These are phyloP conservation scores for Tagetes patula DNA, from an alignment of 129 eudicot genomes.

Conservation along the genomic window DNA sequence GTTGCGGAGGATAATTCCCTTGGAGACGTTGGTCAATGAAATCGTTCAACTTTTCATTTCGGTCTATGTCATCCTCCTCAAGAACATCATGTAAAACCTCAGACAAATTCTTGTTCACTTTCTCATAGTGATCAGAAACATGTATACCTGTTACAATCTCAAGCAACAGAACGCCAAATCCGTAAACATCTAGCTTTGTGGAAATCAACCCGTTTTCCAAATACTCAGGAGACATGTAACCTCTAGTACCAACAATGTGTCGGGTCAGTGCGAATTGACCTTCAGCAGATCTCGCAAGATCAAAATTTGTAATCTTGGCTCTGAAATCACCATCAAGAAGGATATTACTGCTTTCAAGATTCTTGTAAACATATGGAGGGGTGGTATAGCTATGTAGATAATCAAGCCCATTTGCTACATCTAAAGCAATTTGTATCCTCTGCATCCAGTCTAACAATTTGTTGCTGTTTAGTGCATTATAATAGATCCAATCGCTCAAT, in stretches of 20 bases:
- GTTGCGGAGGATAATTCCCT: slow-evolving; percentile 59
- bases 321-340: slow-evolving; percentile 70
- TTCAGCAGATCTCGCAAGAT: slow-evolving; percentile 72
- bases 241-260: slow-evolving; percentile 82
- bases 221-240: slow-evolving; percentile 90
- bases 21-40: slow-evolving; percentile 61
- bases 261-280: slow-evolving; percentile 68
- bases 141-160: slow-evolving; percentile 78
- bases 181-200: slow-evolving; percentile 81
- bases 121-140: slow-evolving; percentile 49
- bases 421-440: slow-evolving; percentile 65
- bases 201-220: slow-evolving; percentile 68
- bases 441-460: slow-evolving; percentile 57
- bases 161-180: slow-evolving; percentile 83
- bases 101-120: slow-evolving; percentile 43
- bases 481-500: slow-evolving; percentile 60
- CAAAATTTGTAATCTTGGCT: slow-evolving; percentile 78
- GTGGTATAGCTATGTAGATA: slow-evolving; percentile 78
- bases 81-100: slow-evolving; percentile 47
- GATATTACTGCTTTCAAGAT: slow-evolving; percentile 66
- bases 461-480: slow-evolving; percentile 15
- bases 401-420: slow-evolving; percentile 82
- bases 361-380: slow-evolving; percentile 84
- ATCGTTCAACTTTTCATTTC: slow-evolving; percentile 31
- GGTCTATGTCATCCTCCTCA: slow-evolving; percentile 35